phyloP scores from a whole-genome alignment of 352 stramenopile genomes.

The Pythium periplocum region DNA sequence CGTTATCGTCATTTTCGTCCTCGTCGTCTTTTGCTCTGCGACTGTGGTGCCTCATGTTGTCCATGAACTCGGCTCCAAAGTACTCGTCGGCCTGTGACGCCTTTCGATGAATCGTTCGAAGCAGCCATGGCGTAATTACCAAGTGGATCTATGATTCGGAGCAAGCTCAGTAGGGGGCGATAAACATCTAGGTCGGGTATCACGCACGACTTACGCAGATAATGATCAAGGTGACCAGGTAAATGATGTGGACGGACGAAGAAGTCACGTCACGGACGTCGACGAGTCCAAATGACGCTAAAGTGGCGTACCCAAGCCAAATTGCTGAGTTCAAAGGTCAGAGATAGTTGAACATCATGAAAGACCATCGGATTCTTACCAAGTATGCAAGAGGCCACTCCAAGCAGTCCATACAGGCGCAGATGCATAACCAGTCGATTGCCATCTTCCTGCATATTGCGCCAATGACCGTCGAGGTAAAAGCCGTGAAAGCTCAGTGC shows the following conservation, averaged over 20 bases:
- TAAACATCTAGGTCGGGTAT: background rate
- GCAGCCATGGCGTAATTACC: constrained; percentile 47
- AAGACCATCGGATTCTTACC: constrained; percentile 18
- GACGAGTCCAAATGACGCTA: constrained; percentile 60
- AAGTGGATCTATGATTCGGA: constrained; percentile 39
- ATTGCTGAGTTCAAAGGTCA: constrained; percentile 25
- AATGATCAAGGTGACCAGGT: constrained; percentile 53
- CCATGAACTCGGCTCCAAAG: constrained; percentile 63
- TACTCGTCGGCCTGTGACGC: constrained; percentile 61
- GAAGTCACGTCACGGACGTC: constrained; percentile 48
- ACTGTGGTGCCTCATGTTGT: constrained; percentile 23
- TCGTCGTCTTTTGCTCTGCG: constrained; percentile 6
- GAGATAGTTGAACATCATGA: constrained; percentile 1
- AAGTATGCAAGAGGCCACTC: constrained; percentile 35
- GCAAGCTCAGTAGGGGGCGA: background rate
- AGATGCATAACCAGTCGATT: constrained; percentile 69
- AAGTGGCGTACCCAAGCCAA: constrained; percentile 49
- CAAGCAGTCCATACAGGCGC: constrained; percentile 53
- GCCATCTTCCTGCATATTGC: constrained; percentile 47
- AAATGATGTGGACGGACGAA: constrained; percentile 54
- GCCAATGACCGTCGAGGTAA: constrained; percentile 63
- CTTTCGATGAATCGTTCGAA: constrained; percentile 66
- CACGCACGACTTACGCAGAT: constrained; percentile 30
- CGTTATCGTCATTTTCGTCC: constrained; percentile 7
- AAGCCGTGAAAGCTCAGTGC: constrained; percentile 61